A percentile compares a stretch with the other conserved stretches of the same genome.
Evolutionary conservation across 2,329 filamentous ascomycete genomes (phyloP).

Genomic region (Neofusicoccum sp.): DNA sequence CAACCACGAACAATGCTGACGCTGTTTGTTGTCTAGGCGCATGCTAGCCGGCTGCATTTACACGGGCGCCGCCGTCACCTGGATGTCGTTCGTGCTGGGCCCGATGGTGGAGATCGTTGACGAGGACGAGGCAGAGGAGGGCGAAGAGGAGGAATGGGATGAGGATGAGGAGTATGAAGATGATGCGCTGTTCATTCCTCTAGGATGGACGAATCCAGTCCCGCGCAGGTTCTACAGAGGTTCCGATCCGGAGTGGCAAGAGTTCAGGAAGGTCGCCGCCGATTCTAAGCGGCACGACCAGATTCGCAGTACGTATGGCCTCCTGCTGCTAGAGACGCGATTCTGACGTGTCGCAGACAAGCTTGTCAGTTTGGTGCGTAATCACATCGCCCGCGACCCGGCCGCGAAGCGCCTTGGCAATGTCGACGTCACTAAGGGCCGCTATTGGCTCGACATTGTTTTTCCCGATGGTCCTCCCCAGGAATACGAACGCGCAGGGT

Average conservation of each 20-base stretch:
- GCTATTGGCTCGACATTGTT: conserved; percentile 51
- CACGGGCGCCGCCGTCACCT: conserved; percentile 23
- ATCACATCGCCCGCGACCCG: conserved; percentile 5
- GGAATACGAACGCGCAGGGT: conserved; percentile 52
- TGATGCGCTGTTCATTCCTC: conserved; percentile 49
- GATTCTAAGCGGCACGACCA: conserved; percentile 42
- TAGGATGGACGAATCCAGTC: conserved; percentile 48
- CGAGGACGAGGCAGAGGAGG: conserved; percentile 33
- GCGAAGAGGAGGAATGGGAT: conserved; percentile 36
- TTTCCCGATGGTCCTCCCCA: conserved; percentile 53
- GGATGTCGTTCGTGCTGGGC: conserved; percentile 27
- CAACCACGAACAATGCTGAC: not conserved
- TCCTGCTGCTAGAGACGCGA: not conserved
- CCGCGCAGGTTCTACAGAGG: conserved; percentile 50
- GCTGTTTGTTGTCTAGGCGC: conserved; percentile 8
- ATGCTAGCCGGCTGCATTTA: conserved; percentile 24
- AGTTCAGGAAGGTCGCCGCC: conserved; percentile 49
- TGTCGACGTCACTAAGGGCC: conserved; percentile 44
- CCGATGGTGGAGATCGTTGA: conserved; percentile 21
- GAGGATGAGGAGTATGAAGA: conserved; percentile 28
- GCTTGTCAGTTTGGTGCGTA: conserved; percentile 41
- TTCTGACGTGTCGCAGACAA: conserved; percentile 32
- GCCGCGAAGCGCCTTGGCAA: conserved; percentile 35
- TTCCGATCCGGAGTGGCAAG: conserved; percentile 58
- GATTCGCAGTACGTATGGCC: conserved; percentile 7